A percentile compares a stretch with the other conserved stretches of the same genome.
Evolutionary conservation across 2,329 filamentous ascomycete species (phyloP).

Genomic region (Geoglossum cookeanum): DNA sequence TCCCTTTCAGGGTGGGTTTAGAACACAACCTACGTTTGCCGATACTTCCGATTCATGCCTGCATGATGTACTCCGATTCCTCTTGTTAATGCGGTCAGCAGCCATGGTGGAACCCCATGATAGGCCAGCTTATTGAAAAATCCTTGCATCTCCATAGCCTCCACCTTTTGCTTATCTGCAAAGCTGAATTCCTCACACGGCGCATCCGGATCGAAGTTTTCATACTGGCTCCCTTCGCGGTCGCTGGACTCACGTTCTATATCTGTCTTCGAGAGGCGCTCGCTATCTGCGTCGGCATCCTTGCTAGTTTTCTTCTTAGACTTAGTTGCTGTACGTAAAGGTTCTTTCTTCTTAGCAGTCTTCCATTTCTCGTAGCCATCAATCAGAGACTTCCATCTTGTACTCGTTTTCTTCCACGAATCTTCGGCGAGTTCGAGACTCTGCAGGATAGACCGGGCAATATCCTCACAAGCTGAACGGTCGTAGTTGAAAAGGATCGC

Average conservation of each 20-base stretch:
- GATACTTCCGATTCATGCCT: constrained; percentile 60
- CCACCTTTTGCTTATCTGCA: constrained; percentile 40
- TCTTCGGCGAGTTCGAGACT: constrained; percentile 36
- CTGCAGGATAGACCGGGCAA: constrained; percentile 31
- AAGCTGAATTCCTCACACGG: constrained; percentile 47
- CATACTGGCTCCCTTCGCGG: constrained; percentile 36
- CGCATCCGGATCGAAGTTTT: constrained; percentile 46
- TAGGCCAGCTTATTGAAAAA: constrained; percentile 32
- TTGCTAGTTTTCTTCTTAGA: constrained; percentile 23
- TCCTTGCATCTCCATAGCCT: constrained; percentile 36
- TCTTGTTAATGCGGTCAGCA: constrained; percentile 42
- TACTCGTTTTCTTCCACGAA: constrained; percentile 35
- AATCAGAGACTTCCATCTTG: constrained; percentile 42
- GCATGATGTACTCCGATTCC: constrained; percentile 64
- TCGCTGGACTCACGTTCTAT: constrained; percentile 35
- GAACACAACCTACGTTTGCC: constrained; percentile 34
- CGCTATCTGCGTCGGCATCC: constrained; percentile 28
- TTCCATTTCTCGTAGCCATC: constrained; percentile 38
- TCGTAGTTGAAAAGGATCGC: constrained; percentile 67
- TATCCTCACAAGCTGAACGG: constrained; percentile 40
- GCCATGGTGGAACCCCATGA: constrained; percentile 29
- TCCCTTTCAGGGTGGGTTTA: neutral
- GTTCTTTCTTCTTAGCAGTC: constrained; percentile 23
- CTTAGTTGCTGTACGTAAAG: constrained; percentile 19
- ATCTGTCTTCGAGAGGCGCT: constrained; percentile 35